Evolutionary conservation across 805 yeast species (phyloP), one percentile per base, ranked within the genome.

Genomic region (Monosporozyma servazzii): DNA sequence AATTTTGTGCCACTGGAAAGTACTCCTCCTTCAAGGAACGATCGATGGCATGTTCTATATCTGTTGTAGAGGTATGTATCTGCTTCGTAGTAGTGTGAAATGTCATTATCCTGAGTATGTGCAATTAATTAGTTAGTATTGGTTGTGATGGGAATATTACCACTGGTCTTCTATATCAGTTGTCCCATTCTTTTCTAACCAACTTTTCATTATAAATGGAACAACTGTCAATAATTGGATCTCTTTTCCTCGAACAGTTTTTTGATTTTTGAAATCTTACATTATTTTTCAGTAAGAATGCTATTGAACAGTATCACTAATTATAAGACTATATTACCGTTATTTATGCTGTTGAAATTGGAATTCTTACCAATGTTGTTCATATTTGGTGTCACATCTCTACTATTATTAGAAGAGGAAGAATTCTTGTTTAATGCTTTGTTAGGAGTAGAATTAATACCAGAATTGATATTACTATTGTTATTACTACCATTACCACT

Each of bases 1-100:
- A 69, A 1, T 68, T 62, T 20, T 78, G 70, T 0, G 96, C 96
- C 2, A 86, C 86, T 0, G 91, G 93, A 60, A 84, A 83, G 20
- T 55, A 53, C 8, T 59, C 63, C 47, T 80, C 86, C 3, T 88
- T 88, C 3, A 83, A 73, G 1, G 77, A 64, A 50, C 96, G 75
- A 66, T 90, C 96, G 45, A 91, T 86, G 13, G 97, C 97, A 4
- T 84, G 66, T 1, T 69, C 71, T 0, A 86, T 63, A 21, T 81
- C 85, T 0, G 95, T 95, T 17, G 78, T 76, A 0, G 90, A 80
- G 0, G 96, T 87, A 55, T 78, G 81, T 30, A 75, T 71, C 20
- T 59, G 56, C 31, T 54, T 51, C 15, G 51, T 50, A n/a, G 48
- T 45, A 4, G 48, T 50, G 27, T 41, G 10, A 15, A 47, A 33